Percentiles rank a stretch among this genome's conserved stretches.
Evolutionary conservation across 2,329 filamentous ascomycete genomes (phyloP).

Genomic region (Berkeleyomyces rouxiae): DNA sequence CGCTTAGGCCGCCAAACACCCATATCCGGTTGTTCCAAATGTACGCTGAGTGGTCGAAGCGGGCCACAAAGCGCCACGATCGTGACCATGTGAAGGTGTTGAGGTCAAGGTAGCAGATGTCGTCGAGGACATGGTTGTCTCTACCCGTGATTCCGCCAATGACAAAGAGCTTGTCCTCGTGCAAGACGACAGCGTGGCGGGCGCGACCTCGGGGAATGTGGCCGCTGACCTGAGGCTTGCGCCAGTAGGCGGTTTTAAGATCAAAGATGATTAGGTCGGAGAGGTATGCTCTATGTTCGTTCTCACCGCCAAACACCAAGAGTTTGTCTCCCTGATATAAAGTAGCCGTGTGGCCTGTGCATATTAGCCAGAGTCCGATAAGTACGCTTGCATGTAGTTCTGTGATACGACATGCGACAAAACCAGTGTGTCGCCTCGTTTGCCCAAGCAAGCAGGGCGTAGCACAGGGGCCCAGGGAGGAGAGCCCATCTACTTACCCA

Average conservation of each 20-base stretch:
- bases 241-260: constrained; percentile 87
- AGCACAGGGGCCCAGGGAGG: neutral
- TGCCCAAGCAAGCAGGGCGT: neutral
- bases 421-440: neutral
- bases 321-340: constrained; percentile 88
- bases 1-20: constrained; percentile 89
- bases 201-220: constrained; percentile 78
- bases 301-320: constrained; percentile 95
- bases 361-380: constrained; percentile 8
- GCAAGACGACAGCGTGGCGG: constrained; percentile 80
- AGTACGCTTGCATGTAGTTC: neutral
- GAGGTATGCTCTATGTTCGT: constrained; percentile 89
- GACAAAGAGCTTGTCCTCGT: constrained; percentile 93
- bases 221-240: constrained; percentile 72
- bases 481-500: constrained; percentile 46
- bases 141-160: constrained; percentile 90
- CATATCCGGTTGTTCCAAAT: constrained; percentile 84
- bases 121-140: constrained; percentile 81
- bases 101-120: constrained; percentile 89
- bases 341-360: constrained; percentile 74
- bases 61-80: constrained; percentile 84
- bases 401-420: neutral
- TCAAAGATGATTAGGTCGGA: constrained; percentile 95
- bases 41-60: constrained; percentile 91
- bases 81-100: constrained; percentile 98